These are phyloP conservation scores for Solanum megistacrolobum DNA, from an alignment of 257 asterid genomes.

Conservation along the genomic window DNA sequence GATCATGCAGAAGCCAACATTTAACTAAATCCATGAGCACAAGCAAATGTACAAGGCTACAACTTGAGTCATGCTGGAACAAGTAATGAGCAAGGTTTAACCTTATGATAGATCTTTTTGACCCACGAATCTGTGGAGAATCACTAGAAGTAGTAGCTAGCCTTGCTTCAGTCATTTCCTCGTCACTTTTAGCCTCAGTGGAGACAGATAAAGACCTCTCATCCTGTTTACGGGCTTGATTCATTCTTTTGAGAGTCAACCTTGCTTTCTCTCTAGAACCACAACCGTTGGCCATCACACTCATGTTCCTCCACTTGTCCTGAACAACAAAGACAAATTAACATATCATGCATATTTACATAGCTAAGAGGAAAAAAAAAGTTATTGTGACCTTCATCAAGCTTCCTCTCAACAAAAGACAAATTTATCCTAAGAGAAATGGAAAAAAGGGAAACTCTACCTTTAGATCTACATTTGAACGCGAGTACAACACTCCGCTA, in stretches of 20 bases:
- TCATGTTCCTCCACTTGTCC: slow-evolving; percentile 99
- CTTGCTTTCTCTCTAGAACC: slow-evolving; percentile 83
- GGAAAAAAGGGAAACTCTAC: slow-evolving; percentile 18
- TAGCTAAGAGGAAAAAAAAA: not conserved
- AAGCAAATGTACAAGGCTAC: not conserved
- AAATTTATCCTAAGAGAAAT: not conserved
- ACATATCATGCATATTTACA: not conserved
- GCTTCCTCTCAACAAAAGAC: not conserved
- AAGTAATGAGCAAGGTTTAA: slow-evolving; percentile 8
- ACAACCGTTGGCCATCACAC: slow-evolving; percentile 91
- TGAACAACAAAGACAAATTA: slow-evolving; percentile 12
- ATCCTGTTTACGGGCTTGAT: slow-evolving; percentile 46
- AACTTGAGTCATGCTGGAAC: not conserved
- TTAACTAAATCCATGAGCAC: not conserved
- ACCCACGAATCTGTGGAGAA: slow-evolving; percentile 58
- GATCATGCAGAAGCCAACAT: not conserved
- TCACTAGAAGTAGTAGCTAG: slow-evolving; percentile 51
- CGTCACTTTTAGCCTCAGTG: slow-evolving; percentile 47
- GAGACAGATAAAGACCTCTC: slow-evolving; percentile 39
- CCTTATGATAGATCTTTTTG: slow-evolving; percentile 85
- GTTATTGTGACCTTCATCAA: not conserved
- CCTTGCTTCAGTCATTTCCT: slow-evolving; percentile 46
- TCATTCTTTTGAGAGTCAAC: slow-evolving; percentile 60
- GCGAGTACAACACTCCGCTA: slow-evolving; percentile 59
- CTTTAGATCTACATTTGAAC: slow-evolving; percentile 98